Evolutionary conservation across 805 yeast genomes (phyloP).

Genomic region (Kodamaea kakaduensis): DNA sequence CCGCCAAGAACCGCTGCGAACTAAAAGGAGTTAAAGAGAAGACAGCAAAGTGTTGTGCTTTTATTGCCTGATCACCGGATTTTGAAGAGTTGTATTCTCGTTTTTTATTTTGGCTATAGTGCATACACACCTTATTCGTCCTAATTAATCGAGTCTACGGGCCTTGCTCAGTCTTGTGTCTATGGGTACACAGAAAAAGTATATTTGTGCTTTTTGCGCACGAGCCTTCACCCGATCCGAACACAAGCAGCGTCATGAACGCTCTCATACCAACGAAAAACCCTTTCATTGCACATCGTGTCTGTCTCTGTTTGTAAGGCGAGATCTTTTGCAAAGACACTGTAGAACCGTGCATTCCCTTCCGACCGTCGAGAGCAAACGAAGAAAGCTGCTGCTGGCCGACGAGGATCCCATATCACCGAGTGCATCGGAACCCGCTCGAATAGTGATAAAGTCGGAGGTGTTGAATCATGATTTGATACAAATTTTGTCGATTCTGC

Average conservation of each 20-base stretch:
- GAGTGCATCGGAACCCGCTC: not conserved
- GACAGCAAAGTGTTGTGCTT: too few relatives aligned
- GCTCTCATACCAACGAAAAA: slow-evolving; percentile 92
- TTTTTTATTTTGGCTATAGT: too few relatives aligned
- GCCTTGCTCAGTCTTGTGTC: too few relatives aligned
- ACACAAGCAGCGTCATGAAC: slow-evolving; percentile 88
- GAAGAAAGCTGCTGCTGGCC: slow-evolving; percentile 2
- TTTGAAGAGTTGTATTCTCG: too few relatives aligned
- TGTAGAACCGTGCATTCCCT: slow-evolving; percentile 68
- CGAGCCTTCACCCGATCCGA: slow-evolving; percentile 92
- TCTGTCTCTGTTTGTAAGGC: slow-evolving; percentile 66
- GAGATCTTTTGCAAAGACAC: slow-evolving; percentile 75
- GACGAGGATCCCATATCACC: slow-evolving; percentile 3
- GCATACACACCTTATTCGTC: too few relatives aligned
- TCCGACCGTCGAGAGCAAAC: slow-evolving; percentile 12
- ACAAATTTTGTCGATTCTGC: slow-evolving; percentile 27
- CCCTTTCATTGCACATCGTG: slow-evolving; percentile 75
- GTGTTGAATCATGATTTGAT: slow-evolving; percentile 19
- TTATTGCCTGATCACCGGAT: too few relatives aligned
- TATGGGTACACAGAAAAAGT: slow-evolving; percentile 50
- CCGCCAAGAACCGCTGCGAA: too few relatives aligned
- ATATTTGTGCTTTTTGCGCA: slow-evolving; percentile 76
- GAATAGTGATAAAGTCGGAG: slow-evolving; percentile 1
- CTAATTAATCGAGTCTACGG: too few relatives aligned
- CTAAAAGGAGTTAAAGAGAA: too few relatives aligned